These are phyloP conservation scores for Quercus lobata DNA, from an alignment of 331 rosid species.

Conservation along the genomic window DNA sequence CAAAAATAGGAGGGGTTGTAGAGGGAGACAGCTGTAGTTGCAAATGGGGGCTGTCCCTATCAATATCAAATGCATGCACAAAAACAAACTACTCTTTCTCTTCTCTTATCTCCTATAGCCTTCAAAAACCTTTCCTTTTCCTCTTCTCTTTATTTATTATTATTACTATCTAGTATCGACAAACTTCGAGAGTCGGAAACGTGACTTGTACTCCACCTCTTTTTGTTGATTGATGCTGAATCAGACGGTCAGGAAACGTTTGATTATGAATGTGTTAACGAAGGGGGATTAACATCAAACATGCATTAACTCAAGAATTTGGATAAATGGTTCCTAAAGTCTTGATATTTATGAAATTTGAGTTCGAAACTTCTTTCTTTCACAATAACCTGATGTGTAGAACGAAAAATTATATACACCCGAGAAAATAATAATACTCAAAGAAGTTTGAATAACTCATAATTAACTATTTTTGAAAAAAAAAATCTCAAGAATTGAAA, in stretches of 20 bases:
- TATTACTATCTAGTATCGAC: no score
- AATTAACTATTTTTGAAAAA: no score
- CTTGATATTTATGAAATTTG: fast-evolving
- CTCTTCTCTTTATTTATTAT: background rate
- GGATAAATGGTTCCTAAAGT: no score
- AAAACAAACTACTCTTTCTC: conserved; percentile 1
- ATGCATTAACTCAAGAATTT: no score
- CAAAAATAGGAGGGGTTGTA: background rate
- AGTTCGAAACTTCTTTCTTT: fast-evolving
- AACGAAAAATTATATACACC: fast-evolving
- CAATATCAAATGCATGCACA: background rate
- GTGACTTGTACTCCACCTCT: background rate
- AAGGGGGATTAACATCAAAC: no score
- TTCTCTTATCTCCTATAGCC: background rate
- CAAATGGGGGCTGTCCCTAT: conserved; percentile 17
- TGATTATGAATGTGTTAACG: no score
- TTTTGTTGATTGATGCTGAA: background rate
- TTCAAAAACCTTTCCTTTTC: background rate
- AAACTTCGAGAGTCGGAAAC: no score
- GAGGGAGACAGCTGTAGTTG: conserved; percentile 8
- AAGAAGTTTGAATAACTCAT: no score
- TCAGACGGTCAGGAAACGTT: no score
- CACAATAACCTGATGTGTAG: fast-evolving
- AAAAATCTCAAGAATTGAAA: no score
- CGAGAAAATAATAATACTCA: fast-evolving